Evolutionary conservation across 345 rosid genomes (phyloP).

Genomic region (Stellera chamaejasme): DNA sequence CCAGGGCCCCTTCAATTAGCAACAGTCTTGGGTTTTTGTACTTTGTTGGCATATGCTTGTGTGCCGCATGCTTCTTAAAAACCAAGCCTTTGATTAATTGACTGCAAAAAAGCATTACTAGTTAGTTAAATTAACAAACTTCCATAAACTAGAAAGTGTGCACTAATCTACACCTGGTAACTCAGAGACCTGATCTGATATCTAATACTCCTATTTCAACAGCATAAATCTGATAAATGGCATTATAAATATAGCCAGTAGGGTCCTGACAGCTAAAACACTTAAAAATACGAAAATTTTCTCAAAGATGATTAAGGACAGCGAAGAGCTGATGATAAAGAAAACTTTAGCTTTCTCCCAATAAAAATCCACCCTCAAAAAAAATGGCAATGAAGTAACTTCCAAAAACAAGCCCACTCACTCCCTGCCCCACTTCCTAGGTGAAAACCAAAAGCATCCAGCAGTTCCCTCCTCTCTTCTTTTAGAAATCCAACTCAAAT

Average conservation of each 20-base stretch:
- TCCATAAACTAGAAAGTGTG: no score
- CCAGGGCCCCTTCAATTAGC: constrained; percentile 61
- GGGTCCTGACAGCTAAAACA: no score
- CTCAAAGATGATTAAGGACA: no score
- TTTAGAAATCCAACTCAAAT: constrained; percentile 5
- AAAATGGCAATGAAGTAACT: no score
- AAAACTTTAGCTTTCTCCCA: no score
- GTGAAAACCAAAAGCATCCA: no score
- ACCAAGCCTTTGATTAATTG: constrained; percentile 79
- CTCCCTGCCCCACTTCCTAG: no score
- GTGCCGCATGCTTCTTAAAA: constrained; percentile 93
- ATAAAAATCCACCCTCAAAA: no score
- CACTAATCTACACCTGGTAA: not conserved
- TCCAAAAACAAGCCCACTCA: no score
- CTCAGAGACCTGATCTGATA: no score
- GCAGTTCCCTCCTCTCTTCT: not conserved
- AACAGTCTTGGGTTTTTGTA: constrained; percentile 72
- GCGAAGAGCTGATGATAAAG: no score
- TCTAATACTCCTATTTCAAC: not conserved
- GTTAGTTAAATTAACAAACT: not conserved
- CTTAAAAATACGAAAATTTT: no score
- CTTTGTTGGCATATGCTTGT: constrained; percentile 85
- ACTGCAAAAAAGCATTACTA: constrained; percentile 35
- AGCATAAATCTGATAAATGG: not conserved
- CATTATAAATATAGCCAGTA: not conserved